Evolutionary conservation across 495 filamentous ascomycete genomes (phyloP).

Genomic region (Penicillium antarcticum): DNA sequence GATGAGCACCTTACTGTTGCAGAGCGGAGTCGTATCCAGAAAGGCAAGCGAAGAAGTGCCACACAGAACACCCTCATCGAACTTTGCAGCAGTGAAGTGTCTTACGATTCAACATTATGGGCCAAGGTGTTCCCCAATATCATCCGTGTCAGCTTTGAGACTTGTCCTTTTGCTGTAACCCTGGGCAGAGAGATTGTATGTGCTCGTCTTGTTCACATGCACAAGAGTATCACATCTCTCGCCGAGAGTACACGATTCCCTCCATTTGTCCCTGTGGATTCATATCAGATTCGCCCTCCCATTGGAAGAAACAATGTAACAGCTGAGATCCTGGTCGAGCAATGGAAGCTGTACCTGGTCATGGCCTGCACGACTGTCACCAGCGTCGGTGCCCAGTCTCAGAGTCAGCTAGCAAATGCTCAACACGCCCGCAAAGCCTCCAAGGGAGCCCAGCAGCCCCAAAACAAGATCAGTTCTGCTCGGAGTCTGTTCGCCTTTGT

Average conservation of each 20-base stretch:
- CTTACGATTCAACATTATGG: conserved; percentile 93
- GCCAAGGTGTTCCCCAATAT: conserved; percentile 97
- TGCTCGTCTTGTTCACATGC: conserved; percentile 86
- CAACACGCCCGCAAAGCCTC: conserved; percentile 85
- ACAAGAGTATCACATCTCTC: conserved; percentile 73
- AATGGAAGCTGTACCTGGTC: conserved; percentile 98
- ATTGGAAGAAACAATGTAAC: conserved; percentile 65
- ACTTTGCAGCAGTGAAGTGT: conserved; percentile 91
- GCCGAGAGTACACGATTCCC: conserved; percentile 66
- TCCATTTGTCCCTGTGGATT: conserved; percentile 57
- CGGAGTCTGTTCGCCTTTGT: conserved; percentile 84
- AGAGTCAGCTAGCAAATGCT: conserved; percentile 53
- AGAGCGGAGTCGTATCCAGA: conserved; percentile 86
- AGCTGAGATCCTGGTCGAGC: conserved; percentile 85
- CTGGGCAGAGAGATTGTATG: conserved; percentile 90
- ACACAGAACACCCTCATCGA: conserved; percentile 85
- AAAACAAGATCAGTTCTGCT: conserved; percentile 85
- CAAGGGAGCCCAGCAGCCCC: conserved; percentile 61
- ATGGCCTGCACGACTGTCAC: conserved; percentile 96
- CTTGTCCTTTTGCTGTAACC: conserved; percentile 85
- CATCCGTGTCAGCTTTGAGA: conserved; percentile 84
- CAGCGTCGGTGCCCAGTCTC: conserved; percentile 69
- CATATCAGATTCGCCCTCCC: conserved; percentile 32
- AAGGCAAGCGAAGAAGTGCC: conserved; percentile 82
- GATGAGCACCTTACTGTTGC: conserved; percentile 90